Percentiles rank a stretch among this genome's conserved stretches.
These are phyloP conservation scores for Rhododendron simsii DNA, from an alignment of 148 eudicot genomes.

Conservation along the genomic window DNA sequence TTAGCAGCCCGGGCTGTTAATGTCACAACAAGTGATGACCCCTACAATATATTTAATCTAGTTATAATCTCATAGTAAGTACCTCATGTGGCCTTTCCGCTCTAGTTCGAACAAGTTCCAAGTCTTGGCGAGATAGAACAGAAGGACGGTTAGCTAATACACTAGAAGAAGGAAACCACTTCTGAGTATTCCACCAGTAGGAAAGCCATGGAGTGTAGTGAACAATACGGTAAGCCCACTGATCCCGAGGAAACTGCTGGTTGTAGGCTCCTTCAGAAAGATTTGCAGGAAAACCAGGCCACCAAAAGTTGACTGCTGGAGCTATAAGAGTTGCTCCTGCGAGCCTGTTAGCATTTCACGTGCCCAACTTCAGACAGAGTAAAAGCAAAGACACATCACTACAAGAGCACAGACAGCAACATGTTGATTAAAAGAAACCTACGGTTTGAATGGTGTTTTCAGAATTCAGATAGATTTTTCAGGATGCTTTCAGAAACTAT, in stretches of 20 bases:
- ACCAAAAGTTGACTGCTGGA: slow-evolving; percentile 57
- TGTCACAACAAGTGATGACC: background rate
- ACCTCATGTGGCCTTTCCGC: slow-evolving; percentile 15
- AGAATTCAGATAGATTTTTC: background rate
- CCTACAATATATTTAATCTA: background rate
- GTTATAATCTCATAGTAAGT: background rate
- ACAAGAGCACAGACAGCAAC: background rate
- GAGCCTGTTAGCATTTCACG: slow-evolving; percentile 33
- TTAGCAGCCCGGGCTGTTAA: background rate
- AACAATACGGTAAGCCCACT: slow-evolving; percentile 46
- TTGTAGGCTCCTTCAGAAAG: slow-evolving; percentile 36
- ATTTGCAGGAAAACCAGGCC: slow-evolving; percentile 55
- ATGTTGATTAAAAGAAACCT: background rate
- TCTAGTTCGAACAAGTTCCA: slow-evolving; percentile 14
- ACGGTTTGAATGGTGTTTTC: background rate
- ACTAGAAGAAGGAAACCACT: slow-evolving; percentile 43
- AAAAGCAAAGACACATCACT: background rate
- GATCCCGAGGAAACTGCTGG: slow-evolving; percentile 42
- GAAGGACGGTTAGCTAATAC: slow-evolving; percentile 26
- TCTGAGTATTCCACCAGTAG: slow-evolving; percentile 84
- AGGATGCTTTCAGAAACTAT: background rate
- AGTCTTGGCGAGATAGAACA: slow-evolving; percentile 39
- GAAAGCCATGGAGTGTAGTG: slow-evolving; percentile 69
- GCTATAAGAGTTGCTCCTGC: slow-evolving; percentile 65
- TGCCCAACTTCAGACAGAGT: slow-evolving; percentile 4